Percentiles rank a stretch among this genome's conserved stretches.
These are phyloP conservation scores for Pulveroboletus sp. DNA, from an alignment of 768 basidiomycete species.

Conservation along the genomic window DNA sequence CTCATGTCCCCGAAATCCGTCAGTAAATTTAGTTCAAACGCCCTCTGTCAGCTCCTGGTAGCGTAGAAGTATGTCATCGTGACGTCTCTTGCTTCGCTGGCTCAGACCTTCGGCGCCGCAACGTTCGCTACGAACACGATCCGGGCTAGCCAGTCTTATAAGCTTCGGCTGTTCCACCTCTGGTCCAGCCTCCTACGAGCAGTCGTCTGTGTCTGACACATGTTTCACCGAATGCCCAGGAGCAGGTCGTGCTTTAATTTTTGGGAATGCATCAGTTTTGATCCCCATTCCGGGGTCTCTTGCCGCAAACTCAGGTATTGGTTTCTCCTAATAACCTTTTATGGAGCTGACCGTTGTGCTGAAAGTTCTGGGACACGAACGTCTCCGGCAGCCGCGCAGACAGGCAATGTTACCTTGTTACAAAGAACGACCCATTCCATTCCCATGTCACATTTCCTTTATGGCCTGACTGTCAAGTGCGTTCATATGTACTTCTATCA, in stretches of 20 bases:
- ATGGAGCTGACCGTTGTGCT: constrained; percentile 4
- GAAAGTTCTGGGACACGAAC: constrained; percentile 69
- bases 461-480: constrained; percentile 49
- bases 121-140: background rate
- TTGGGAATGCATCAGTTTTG: background rate
- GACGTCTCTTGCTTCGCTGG: constrained; percentile 21
- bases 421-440: background rate
- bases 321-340: background rate
- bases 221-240: constrained; percentile 71
- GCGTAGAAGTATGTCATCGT: no score
- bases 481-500: no score
- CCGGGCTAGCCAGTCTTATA: constrained; percentile 8
- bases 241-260: constrained; percentile 34
- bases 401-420: constrained; percentile 48
- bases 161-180: constrained; percentile 51
- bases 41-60: no score
- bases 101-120: constrained; percentile 20
- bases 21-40: no score
- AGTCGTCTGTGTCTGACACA: constrained; percentile 40
- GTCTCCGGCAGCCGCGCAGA: constrained; percentile 57
- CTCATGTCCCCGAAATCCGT: no score
- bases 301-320: constrained; percentile 51
- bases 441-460: constrained; percentile 41
- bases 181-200: constrained; percentile 53
- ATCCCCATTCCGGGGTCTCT: constrained; percentile 44